These are phyloP conservation scores for Citrus sp. DNA, from an alignment of 345 rosid genomes.

Conservation along the genomic window DNA sequence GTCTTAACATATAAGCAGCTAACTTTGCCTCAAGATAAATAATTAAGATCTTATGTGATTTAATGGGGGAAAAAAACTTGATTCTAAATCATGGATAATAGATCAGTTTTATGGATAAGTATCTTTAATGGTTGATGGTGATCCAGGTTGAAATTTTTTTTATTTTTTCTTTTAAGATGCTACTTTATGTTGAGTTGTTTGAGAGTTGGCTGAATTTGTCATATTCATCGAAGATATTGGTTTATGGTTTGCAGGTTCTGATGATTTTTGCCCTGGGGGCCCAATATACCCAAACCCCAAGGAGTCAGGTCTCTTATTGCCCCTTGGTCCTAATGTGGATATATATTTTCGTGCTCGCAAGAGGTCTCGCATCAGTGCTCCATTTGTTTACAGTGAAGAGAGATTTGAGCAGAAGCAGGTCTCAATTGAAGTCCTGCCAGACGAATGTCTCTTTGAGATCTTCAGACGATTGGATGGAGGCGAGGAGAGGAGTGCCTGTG, in stretches of 20 bases:
- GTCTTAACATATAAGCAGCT: neutral
- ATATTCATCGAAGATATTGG: neutral
- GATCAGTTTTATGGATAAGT: neutral
- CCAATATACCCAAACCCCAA: slow-evolving; percentile 71
- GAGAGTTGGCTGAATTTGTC: neutral
- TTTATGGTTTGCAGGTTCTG: slow-evolving; percentile 49
- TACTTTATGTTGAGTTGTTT: neutral
- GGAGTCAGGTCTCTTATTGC: slow-evolving; percentile 57
- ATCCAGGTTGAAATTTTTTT: neutral
- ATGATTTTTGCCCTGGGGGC: slow-evolving; percentile 65
- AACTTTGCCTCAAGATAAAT: neutral
- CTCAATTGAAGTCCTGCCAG: slow-evolving; percentile 78
- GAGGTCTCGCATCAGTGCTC: slow-evolving; percentile 71
- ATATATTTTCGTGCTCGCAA: slow-evolving; percentile 68
- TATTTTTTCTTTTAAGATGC: neutral
- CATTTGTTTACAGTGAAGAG: slow-evolving; percentile 53
- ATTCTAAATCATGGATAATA: neutral
- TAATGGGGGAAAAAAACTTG: neutral
- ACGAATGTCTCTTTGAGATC: slow-evolving; percentile 93
- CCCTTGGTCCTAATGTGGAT: slow-evolving; percentile 66
- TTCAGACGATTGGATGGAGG: slow-evolving; percentile 67
- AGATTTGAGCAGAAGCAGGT: slow-evolving; percentile 52
- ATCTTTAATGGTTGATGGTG: neutral
- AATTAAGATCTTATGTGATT: neutral
- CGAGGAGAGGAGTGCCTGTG: slow-evolving; percentile 73